Evolutionary conservation across 805 yeast species (phyloP), one percentile per base, ranked within the genome.

Genomic region (Kodamaea kaohsiungensis): DNA sequence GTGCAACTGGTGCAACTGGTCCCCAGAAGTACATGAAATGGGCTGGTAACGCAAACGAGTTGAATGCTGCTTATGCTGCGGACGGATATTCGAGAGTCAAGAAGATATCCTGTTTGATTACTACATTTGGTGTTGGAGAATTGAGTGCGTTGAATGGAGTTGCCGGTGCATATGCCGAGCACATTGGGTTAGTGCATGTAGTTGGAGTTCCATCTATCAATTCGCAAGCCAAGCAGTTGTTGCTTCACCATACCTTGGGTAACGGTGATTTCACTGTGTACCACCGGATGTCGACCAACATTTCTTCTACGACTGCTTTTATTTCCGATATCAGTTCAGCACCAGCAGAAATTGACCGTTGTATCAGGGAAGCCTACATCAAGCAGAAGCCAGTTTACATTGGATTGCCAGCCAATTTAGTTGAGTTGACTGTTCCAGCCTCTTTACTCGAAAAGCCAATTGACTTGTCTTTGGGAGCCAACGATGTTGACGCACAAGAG

Each of bases 211-310:
- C 74, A 12, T 65, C 72, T 39, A 62, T 67, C 53, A 56, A 68
- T 7, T 61, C 72, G 5, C 72, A 69, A 57, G 62, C 71, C 54
- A 70, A 72, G 61, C 76, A 71, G 53, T 69, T 72, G 64, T 65
- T 73, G 64, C 64, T 70, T 57, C 77, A 72, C 66, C 78, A 73
- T 62, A 73, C 78, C 35, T 68, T 73, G 64, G 78, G 78, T 46
- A 73, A 73, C 61, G 78, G 78, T 19, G 77, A 72, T 64, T 70
- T 73, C 64, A 69, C 77, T 46, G 74, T 69, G 27, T 70, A 66
- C 65, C 67, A 67, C 65, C 61, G 68, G 55, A 69, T 70, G 74
- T 68, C 72, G 53, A 61, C 64, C 55, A 61, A 64, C 64, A 68
- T 70, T 49, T 65, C 71, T 43, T 65, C 66, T 38, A 67, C 73